Base-by-base conservation (phyloP, 1,139 yeast genomes). In the Saccharomyces uvarum region DNA sequence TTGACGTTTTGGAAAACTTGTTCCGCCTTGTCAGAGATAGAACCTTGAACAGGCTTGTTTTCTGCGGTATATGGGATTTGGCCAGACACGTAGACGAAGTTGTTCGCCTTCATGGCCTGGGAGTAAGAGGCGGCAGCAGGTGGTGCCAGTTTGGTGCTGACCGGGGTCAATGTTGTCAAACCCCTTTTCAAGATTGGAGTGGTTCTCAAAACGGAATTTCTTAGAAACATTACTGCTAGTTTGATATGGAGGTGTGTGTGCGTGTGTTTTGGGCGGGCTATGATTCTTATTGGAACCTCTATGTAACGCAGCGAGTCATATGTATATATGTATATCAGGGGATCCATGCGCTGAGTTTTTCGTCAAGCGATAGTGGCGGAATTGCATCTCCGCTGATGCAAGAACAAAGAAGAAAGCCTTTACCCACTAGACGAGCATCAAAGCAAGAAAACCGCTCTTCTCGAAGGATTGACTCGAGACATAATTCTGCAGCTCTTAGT, bases 111-210 rank as follows among this genome's bases (percentile, higher is more conserved):
- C 73, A 90, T 81, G 51, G 97, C 97, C 72, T 90, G 97, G 48
- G 96, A 87, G 74, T 91, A 91, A 19, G 96, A 83, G 54, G 97
- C 97, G 51, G 96, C 97, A 60, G 97, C 96, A 58, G 95, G 89
- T 65, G 98, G 97, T 41, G 97, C 97, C 63, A 78, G 78, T 59
- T 82, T 77, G 55, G 96, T 85, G 67, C 77, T 77, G 27, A 69
- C 67, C 26, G 72, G 69, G 16, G 69, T 67, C 51, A 68, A 55
- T 11, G 64, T 65, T 47, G 63, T 59, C 64, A 68, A 61, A 47
- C 59, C 55, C 60, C 70, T 66, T 7, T 31, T 21, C n/a, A 56
- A 51, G 41, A 59, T 51, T 55, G 63, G 55, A 7, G 62, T 54
- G n/a, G 60, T 53, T 54, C 58, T 62, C 27, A 56, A 49, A 33